phyloP scores from a whole-genome alignment of 768 basidiomycete species.

The Rhodocollybia butyracea region DNA sequence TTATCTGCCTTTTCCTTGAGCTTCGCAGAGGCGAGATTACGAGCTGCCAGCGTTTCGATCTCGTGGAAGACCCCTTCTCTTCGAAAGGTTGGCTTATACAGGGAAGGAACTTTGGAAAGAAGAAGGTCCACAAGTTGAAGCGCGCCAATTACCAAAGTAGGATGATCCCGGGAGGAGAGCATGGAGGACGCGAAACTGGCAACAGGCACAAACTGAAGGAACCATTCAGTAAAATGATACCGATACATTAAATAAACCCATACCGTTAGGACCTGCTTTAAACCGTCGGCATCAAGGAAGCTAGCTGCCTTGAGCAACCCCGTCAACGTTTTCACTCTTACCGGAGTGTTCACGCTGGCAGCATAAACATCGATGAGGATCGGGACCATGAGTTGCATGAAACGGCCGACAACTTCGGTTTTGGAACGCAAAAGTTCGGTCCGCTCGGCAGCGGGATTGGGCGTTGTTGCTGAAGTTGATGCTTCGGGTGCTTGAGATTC shows the following conservation, averaged over 20 bases:
- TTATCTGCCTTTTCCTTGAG: slow-evolving; percentile 28
- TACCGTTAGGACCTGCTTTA: slow-evolving; percentile 78
- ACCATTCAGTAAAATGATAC: slow-evolving; percentile 8
- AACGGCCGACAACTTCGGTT: slow-evolving; percentile 73
- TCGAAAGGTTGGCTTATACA: slow-evolving; percentile 87
- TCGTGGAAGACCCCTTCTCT: slow-evolving; percentile 97
- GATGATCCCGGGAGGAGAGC: slow-evolving; percentile 88
- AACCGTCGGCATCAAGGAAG: slow-evolving; percentile 74
- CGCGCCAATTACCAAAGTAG: slow-evolving; percentile 80
- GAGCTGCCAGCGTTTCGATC: slow-evolving; percentile 72
- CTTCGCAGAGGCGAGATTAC: slow-evolving; percentile 53
- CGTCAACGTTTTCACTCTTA: slow-evolving; percentile 85
- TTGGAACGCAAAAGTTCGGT: slow-evolving; percentile 74
- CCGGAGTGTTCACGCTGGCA: slow-evolving; percentile 87
- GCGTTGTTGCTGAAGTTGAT: slow-evolving; percentile 27
- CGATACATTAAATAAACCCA: slow-evolving; percentile 23
- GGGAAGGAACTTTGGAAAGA: slow-evolving; percentile 73
- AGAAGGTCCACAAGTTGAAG: slow-evolving; percentile 93
- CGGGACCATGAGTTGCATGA: slow-evolving; percentile 87
- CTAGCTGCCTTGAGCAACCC: slow-evolving; percentile 89
- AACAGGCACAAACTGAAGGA: slow-evolving; percentile 80
- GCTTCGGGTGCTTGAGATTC: slow-evolving; percentile 24
- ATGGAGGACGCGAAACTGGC: slow-evolving; percentile 95
- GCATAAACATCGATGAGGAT: slow-evolving; percentile 98
- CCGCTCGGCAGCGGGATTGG: slow-evolving; percentile 47